Percentiles rank a stretch among this genome's conserved stretches.
These are phyloP conservation scores for Aspergillus avenaceus DNA, from an alignment of 495 filamentous ascomycete genomes.

Conservation along the genomic window DNA sequence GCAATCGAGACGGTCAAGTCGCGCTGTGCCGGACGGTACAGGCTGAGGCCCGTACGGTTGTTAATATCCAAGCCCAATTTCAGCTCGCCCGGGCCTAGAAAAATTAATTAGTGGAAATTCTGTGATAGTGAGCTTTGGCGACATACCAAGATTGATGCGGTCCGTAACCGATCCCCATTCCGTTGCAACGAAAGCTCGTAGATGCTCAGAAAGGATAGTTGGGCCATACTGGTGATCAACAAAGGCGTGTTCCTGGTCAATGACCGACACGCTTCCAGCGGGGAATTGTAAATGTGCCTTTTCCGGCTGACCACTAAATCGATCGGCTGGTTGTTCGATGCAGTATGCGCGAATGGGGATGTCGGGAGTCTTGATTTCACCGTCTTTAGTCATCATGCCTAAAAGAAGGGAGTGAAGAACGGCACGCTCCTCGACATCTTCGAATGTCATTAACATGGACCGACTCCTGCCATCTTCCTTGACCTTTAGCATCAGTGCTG, in stretches of 20 bases:
- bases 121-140: too few relatives aligned
- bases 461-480: slow-evolving; percentile 60
- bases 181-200: slow-evolving; percentile 64
- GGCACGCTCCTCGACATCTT: slow-evolving; percentile 61
- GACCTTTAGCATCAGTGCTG: slow-evolving; percentile 65
- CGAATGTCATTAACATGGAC: slow-evolving; percentile 70
- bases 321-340: slow-evolving; percentile 53
- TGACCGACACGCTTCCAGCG: slow-evolving; percentile 40
- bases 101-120: background rate
- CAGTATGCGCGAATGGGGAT: slow-evolving; percentile 56
- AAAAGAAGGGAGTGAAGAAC: slow-evolving; percentile 63
- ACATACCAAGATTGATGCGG: slow-evolving; percentile 62
- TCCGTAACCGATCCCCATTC: slow-evolving; percentile 69
- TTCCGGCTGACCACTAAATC: slow-evolving; percentile 21
- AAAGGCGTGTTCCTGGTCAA: slow-evolving; percentile 47
- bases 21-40: slow-evolving; percentile 60
- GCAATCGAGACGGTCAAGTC: slow-evolving; percentile 66
- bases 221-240: slow-evolving; percentile 42
- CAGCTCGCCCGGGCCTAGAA: slow-evolving; percentile 61
- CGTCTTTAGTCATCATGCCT: slow-evolving; percentile 55
- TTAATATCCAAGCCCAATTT: slow-evolving; percentile 57
- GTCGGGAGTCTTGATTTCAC: slow-evolving; percentile 60
- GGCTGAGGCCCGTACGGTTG: slow-evolving; percentile 54
- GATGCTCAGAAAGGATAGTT: slow-evolving; percentile 63
- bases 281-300: slow-evolving; percentile 39